Base-by-base conservation (phyloP, 345 rosid genomes). In the Triadica sebifera region DNA sequence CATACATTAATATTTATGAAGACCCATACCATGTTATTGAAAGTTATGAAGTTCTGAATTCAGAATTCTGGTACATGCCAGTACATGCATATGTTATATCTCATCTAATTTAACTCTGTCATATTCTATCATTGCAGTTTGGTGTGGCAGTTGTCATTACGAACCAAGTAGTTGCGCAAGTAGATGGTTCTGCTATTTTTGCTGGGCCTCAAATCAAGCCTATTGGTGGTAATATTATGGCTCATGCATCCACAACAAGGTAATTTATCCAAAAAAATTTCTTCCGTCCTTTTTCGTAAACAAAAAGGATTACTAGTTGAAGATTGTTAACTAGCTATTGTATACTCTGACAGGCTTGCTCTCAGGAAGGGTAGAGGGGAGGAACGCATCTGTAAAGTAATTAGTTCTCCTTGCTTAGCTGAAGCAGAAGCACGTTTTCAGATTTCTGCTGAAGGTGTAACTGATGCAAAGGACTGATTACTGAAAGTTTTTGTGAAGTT, bases 221-320 rank as follows among this genome's bases (percentile, higher is more conserved):
- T 29, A 95, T 93, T 47, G 99, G 98, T 70, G 98, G 99, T 55
- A 91, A 93, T 81, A 95, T 95, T 64, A 95, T 95, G 98, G 96
- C 99, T 51, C 97, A 95, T 87, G 98, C 99, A 75, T 91, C 99
- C 51, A 95, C 99, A 62, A 95, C 99, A 66, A 93, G 98, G 99
- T 93, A 50, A 57, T 73, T 76, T 20, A 24, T 56, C 1, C 17
- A 6, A n/a, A 29, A 29, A 29, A 0, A 52, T 17, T 39, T 56
- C 34, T 38, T 2, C 13, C 20, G 8, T 8, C 17, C n/a, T 4
- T 51, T 15, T 22, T 12, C 19, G 25, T 0, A 17, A 16, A 55
- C 8, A 19, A 13, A 43, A 12, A 22, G 46, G 22, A 22, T 66
- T 64, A 8, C 22, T 34, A 43, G 38, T 17, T 43, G 22, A 72